A percentile compares a stretch with the other conserved stretches of the same genome.
Conservation (phyloP, 192 early-diverging fungal genomes). For the Linnemannia zychae region DNA sequence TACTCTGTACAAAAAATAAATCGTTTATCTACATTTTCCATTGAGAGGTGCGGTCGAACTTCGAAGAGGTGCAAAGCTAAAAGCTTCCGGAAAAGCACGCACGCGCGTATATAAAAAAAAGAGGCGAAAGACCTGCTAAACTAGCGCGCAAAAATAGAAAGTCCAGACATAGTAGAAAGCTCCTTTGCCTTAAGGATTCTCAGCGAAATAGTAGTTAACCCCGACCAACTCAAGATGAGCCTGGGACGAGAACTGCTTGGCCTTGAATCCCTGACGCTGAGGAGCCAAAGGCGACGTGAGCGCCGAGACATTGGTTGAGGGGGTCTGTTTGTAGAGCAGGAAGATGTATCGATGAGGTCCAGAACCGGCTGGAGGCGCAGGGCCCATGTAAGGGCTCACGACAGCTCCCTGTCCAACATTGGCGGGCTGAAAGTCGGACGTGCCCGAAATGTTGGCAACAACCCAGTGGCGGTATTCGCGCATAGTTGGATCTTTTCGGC, state of each 20-base stretch:
- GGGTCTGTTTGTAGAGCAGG: constrained; percentile 66
- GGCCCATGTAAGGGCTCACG: constrained; percentile 62
- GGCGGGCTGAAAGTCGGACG: constrained; percentile 38
- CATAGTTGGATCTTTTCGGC: constrained; percentile 50
- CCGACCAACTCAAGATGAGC: constrained; percentile 60
- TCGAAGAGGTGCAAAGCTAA: not conserved
- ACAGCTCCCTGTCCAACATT: constrained; percentile 33
- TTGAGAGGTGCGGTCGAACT: not conserved
- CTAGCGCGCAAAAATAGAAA: no score
- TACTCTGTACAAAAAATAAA: not conserved
- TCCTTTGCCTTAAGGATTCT: constrained; percentile 37
- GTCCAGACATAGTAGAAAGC: no score
- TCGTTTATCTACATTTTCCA: constrained; percentile 8
- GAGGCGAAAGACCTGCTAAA: no score
- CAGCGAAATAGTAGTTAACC: constrained; percentile 63
- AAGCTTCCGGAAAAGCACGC: not conserved
- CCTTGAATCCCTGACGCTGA: constrained; percentile 45
- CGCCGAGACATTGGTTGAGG: constrained; percentile 25
- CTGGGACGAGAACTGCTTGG: constrained; percentile 54
- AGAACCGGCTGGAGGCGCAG: constrained; percentile 63
- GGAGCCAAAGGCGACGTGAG: constrained; percentile 29
- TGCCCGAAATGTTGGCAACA: constrained; percentile 65
- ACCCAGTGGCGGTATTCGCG: constrained; percentile 72
- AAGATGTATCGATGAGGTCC: constrained; percentile 73
- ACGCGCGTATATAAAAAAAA: not conserved